Base-by-base conservation (phyloP, 768 basidiomycete species). In the Russula sp. region DNA sequence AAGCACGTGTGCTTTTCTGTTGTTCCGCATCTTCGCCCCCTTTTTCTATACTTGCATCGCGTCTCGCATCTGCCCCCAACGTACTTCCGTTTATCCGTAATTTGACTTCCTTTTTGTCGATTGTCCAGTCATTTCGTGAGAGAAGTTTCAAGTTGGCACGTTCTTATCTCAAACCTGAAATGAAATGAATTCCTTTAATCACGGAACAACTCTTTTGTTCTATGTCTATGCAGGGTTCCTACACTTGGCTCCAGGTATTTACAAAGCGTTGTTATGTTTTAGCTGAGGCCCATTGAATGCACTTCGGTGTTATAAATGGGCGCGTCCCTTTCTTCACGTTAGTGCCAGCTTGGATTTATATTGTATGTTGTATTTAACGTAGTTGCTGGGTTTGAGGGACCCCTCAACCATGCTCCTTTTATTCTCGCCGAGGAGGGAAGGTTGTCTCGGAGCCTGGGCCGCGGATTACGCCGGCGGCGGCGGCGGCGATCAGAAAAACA, bases 1-100 rank as follows among this genome's bases (percentile, higher is more conserved):
- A 59, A 59, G 63, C 63, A 64, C 57, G 47, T 48, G 59, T 64
- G 48, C 58, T 59, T 45, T 56, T 42, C 63, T 56, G n/a, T 65
- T 56, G 47, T 42, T 61, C 58, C 45, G 35, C 63, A 59, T 55
- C 55, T 61, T 44, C 35, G 44, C 44, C 57, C 27, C 37, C 54
- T 22, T 54, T 34, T 22, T 52, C 18, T 35, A 40, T 50, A 57
- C 22, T 66, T 48, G 49, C 57, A 63, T 63, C 64, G 14, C 22
- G 34, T 44, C 50, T 57, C 57, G 39, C 48, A 63, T 57, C 62
- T 51, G 53, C 61, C 53, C 35, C 53, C 65, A 57, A 42, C 52
- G 63, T 64, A 64, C 62, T 27, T 59, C 44, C 40, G 16, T 51
- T 42, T 42, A 37, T 55, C 62, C 62, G 6, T 63, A 66, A 64